These are phyloP conservation scores for Nakazawaea populi DNA, from an alignment of 805 yeast genomes.

Conservation along the genomic window DNA sequence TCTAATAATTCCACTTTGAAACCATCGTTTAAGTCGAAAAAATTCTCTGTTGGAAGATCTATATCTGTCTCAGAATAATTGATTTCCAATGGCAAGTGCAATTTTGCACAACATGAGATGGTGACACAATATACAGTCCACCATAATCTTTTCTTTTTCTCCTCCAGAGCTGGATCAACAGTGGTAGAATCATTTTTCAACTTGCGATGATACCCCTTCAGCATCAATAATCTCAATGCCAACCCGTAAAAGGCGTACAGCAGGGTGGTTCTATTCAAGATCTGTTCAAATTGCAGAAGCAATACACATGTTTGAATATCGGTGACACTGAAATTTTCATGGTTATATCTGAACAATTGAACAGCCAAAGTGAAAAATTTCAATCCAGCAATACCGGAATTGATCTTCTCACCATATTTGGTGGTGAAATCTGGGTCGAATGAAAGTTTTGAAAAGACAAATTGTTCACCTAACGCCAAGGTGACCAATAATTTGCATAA, in stretches of 20 bases:
- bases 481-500: slow-evolving; percentile 18
- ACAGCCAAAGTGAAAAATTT: slow-evolving; percentile 22
- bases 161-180: slow-evolving; percentile 12
- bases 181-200: slow-evolving; percentile 2
- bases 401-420: slow-evolving; percentile 1
- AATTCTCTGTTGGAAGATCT: slow-evolving; percentile 18
- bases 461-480: slow-evolving; percentile 14
- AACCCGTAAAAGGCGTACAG: slow-evolving; percentile 28
- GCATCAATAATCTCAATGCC: slow-evolving; percentile 26
- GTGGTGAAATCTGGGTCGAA: slow-evolving; percentile 1
- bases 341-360: slow-evolving; percentile 17
- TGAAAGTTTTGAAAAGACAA: slow-evolving; percentile 13
- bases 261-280: slow-evolving; percentile 29
- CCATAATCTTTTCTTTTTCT: slow-evolving; percentile 30
- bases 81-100: slow-evolving; percentile 30
- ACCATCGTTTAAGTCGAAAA: slow-evolving; percentile 22
- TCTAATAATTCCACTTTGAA: slow-evolving; percentile 22
- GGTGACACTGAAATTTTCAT: slow-evolving; percentile 27
- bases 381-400: slow-evolving; percentile 20
- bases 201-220: slow-evolving; percentile 26
- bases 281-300: slow-evolving; percentile 29
- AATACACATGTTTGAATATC: slow-evolving; percentile 27
- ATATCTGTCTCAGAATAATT: slow-evolving; percentile 26
- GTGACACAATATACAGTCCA: slow-evolving; percentile 34
- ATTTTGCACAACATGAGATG: slow-evolving; percentile 29